Base-by-base conservation (phyloP, 2,329 filamentous ascomycete species). In the Fonsecaea erecta region DNA sequence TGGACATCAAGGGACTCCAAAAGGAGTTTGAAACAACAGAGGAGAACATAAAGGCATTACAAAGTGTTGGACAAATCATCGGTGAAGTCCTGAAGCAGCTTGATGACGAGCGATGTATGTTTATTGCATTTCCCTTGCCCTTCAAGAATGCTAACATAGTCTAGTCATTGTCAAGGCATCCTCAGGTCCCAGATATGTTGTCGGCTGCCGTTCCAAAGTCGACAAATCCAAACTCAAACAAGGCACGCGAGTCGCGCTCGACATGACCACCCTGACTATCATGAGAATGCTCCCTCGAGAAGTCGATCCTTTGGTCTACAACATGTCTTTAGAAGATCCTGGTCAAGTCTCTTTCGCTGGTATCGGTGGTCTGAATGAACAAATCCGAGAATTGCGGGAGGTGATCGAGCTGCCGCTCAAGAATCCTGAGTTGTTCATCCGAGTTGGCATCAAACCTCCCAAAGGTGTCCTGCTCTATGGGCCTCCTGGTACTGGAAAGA, bases 281-380 rank as follows among this genome's bases (percentile, higher is more conserved):
- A 99, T 99, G 95, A 92, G 95, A 75, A 99, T 99, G 95, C 85
- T 99, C 53, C 96, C 95, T 66, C 90, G 95, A 78, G 95, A 99
- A 83, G 96, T 99, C 76, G 95, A 99, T 76, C 95, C 95, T 21
- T 85, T 99, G 72, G 95, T 99, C 72, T 99, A 99, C 86, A 99
- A 99, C 84, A 99, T 99, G 95, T 99, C 95, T 21, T 81, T 99
- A 73, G 95, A 99, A 79, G 95, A 99, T 77, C 95, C 95, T 0
- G 95, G 95, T 5, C 94, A 98, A 79, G 90, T 99, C 79, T 97
- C 92, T 83, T 99, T 99, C 79, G 94, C 90, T 46, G 95, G 96
- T 73, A 99, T 99, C 72, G 95, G 95, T 82, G 95, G 95, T 70
- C 81, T 99, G 75, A 99, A 99, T 77, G 95, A 99, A 72, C 95